These are phyloP conservation scores for Santalum album DNA, from an alignment of 164 flowering plant genomes.

Conservation along the genomic window DNA sequence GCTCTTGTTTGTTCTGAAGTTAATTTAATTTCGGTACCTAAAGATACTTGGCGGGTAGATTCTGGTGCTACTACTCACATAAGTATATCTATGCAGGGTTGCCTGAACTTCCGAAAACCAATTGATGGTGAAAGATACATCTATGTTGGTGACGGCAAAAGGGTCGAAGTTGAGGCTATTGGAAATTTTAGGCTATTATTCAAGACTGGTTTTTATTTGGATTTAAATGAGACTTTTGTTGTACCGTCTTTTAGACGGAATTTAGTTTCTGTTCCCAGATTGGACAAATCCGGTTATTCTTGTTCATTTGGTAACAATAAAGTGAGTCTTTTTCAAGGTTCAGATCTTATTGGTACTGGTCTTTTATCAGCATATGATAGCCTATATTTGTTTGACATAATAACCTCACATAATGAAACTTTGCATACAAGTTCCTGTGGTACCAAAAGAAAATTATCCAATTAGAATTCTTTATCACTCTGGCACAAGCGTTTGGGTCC, in stretches of 20 bases:
- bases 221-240: constrained; percentile 7
- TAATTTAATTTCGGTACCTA: constrained; percentile 1
- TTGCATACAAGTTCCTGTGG: background rate
- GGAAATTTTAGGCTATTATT: constrained; percentile 2
- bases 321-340: constrained; percentile 7
- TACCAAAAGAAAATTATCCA: constrained; percentile 8
- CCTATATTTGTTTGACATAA: too few relatives aligned
- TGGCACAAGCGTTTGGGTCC: constrained; percentile 8
- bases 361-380: constrained; percentile 2
- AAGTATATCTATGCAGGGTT: constrained; percentile 10
- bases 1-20: background rate
- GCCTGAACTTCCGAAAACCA: constrained; percentile 10
- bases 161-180: constrained; percentile 5
- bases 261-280: constrained; percentile 10
- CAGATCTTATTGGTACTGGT: constrained; percentile 7
- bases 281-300: constrained; percentile 7
- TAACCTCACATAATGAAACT: too few relatives aligned
- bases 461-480: constrained; percentile 6
- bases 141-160: constrained; percentile 16
- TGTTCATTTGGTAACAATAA: constrained; percentile 15
- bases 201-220: constrained; percentile 4
- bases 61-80: background rate
- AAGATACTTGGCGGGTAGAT: background rate
- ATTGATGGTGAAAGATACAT: constrained; percentile 21
- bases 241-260: constrained; percentile 8